Base-by-base conservation (phyloP, 768 basidiomycete genomes). In the Tulasnella sp. region DNA sequence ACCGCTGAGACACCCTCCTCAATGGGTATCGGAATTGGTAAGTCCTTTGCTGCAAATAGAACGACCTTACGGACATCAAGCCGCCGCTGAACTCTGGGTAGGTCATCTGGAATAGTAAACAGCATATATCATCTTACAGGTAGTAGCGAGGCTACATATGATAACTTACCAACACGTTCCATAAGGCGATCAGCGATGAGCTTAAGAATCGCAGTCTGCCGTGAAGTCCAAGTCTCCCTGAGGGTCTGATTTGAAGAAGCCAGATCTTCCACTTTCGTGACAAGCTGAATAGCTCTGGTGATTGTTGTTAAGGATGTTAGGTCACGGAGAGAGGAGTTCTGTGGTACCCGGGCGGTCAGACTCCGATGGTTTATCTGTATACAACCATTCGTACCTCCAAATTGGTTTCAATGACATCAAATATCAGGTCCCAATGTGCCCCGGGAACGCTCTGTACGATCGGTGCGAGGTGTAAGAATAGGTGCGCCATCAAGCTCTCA, bases 341-440 rank as follows among this genome's bases (percentile, higher is more conserved):
- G 51, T 27, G 49, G 17, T 54, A 1, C 21, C 23, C 54, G 34
- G 50, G 15, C 26, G 34, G 19, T 43, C 58, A 51, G 58, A 38
- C 48, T 45, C 5, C 4, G 15, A 38, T 38, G 34, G 15, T 5
- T 15, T 15, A 38, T 7, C 34, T 38, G 34, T 38, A 38, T 5
- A 38, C 24, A 43, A 27, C 4, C 15, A 10, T 15, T 66, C 78
- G 45, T 58, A 91, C 91, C 79, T 97, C 94, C 2, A 98, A 75
- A 66, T 88, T 89, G 61, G 77, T 86, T 70, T 95, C 93, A 11
- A 95, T 68, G 15, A 97, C 70, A 68, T 97, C 93, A 69, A 89
- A 94, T 3, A 93, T 81, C 32, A 93, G 79, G 51, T 90, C 87
- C 96, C 96, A 99, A 70, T 98, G 96, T 0, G 78, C 74, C 0